phyloP scores from a whole-genome alignment of 768 basidiomycete genomes.

The Mycena latifolia region DNA sequence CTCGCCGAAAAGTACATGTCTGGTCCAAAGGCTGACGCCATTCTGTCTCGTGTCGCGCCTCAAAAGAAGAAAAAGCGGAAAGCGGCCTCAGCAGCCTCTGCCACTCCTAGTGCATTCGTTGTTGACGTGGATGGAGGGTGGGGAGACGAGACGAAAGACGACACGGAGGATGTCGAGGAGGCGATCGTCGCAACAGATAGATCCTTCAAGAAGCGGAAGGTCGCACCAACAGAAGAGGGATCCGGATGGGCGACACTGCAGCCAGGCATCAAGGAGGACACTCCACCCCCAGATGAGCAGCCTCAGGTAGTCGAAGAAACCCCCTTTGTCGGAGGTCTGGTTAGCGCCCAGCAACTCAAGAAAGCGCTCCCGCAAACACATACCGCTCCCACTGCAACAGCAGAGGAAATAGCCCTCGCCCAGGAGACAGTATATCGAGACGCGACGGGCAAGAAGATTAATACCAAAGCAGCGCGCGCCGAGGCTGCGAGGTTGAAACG shows the following conservation, averaged over 20 bases:
- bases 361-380: slow-evolving; percentile 64
- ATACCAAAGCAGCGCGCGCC: slow-evolving; percentile 85
- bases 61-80: slow-evolving; percentile 88
- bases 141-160: slow-evolving; percentile 63
- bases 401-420: slow-evolving; percentile 69
- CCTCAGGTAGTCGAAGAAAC: slow-evolving; percentile 66
- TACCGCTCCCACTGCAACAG: slow-evolving; percentile 53
- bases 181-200: slow-evolving; percentile 81
- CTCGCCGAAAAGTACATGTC: slow-evolving; percentile 96
- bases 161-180: slow-evolving; percentile 70
- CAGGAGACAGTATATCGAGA: slow-evolving; percentile 98
- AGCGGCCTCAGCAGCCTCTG: slow-evolving; percentile 44
- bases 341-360: slow-evolving; percentile 81
- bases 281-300: slow-evolving; percentile 75
- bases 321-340: slow-evolving; percentile 79
- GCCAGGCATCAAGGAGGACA: slow-evolving; percentile 64
- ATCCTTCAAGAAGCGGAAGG: slow-evolving; percentile 81
- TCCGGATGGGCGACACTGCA: slow-evolving; percentile 80
- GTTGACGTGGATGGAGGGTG: slow-evolving; percentile 83
- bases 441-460: slow-evolving; percentile 87
- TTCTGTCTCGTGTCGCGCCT: slow-evolving; percentile 73
- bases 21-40: slow-evolving; percentile 95
- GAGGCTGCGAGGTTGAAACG: slow-evolving; percentile 87
- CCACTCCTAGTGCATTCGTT: slow-evolving; percentile 49
- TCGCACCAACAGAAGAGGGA: slow-evolving; percentile 52